Base-by-base conservation (phyloP, 768 basidiomycete genomes). In the Kwoniella pini region DNA sequence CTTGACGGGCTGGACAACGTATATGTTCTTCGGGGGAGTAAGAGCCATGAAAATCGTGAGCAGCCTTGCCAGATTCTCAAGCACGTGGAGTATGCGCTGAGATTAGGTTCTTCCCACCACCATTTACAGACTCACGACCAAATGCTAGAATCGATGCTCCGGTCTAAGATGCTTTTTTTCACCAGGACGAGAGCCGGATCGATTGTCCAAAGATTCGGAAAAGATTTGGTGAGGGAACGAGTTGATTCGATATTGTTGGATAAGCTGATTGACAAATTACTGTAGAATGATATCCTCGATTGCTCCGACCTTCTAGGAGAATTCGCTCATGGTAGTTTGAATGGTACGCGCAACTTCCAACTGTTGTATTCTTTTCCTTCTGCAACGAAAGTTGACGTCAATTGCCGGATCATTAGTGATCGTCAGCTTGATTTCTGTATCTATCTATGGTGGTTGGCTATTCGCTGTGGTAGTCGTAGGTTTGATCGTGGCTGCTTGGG, bases 121-220 rank as follows among this genome's bases (percentile, higher is more conserved):
- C n/a, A 13, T 42, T 5, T 9, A 9, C 40, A 73, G 71, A 58
- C 63, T 12, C 69, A 73, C 40, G 30, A 55, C 7, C 42, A 60
- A 26, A 74, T 71, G 68, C 64, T 71, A 9, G 64, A 71, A 31
- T 60, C 40, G 1, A 13, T 74, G n/a, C 40, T 74, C 1, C 50
- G 66, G 17, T 65, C 72, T 1, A 69, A 65, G 44, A 65, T 68
- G 70, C 9, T 22, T 3, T 74, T 74, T 60, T 74, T 68, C 54
- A 57, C 70, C 9, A 57, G 62, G 31, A 74, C 68, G 15, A 28
- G 68, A 42, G 70, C 68, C 0, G 72, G 72, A 2, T 71, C 72
- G 3, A 74, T 74, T 53, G 52, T 74, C 13, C 72, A 74, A 58
- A 61, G 72, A 24, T 71, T 74, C 38, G 65, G 70, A 1, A 43